These are phyloP conservation scores for Kwoniella mangroviensis DNA, from an alignment of 768 basidiomycete genomes.

Conservation along the genomic window DNA sequence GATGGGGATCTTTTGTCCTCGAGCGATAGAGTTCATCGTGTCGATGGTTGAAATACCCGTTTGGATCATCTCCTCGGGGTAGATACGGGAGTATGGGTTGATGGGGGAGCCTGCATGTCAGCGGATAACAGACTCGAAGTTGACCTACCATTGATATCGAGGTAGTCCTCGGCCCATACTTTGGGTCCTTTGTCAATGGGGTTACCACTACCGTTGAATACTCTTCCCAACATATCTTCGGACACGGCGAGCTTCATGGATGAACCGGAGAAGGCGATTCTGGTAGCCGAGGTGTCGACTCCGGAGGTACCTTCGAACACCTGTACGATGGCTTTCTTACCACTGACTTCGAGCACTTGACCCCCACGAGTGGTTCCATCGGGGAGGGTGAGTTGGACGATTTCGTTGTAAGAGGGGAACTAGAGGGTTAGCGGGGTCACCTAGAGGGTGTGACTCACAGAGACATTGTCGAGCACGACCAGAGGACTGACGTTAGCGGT, in stretches of 20 bases:
- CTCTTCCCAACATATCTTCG: conserved; percentile 97
- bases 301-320: conserved; percentile 94
- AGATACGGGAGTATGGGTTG: conserved; percentile 76
- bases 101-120: conserved; percentile 81
- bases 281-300: conserved; percentile 94
- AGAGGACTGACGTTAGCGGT: conserved; percentile 68
- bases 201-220: conserved; percentile 98
- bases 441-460: conserved; percentile 63
- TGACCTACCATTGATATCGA: conserved; percentile 92
- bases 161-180: conserved; percentile 98
- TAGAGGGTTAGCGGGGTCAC: conserved; percentile 54
- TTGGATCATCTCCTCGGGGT: conserved; percentile 99
- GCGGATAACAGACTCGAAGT: background rate
- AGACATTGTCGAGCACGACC: conserved; percentile 97
- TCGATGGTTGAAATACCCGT: conserved; percentile 93
- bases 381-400: conserved; percentile 90
- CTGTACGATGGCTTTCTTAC: conserved; percentile 98
- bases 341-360: conserved; percentile 96
- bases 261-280: conserved; percentile 96
- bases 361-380: conserved; percentile 95
- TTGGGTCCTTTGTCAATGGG: conserved; percentile 99
- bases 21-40: conserved; percentile 83
- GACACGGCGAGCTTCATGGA: conserved; percentile 99
- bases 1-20: conserved; percentile 99
- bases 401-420: conserved; percentile 99